Conservation (phyloP, 805 yeast genomes). For the Cyberlindnera suaveolens region DNA sequence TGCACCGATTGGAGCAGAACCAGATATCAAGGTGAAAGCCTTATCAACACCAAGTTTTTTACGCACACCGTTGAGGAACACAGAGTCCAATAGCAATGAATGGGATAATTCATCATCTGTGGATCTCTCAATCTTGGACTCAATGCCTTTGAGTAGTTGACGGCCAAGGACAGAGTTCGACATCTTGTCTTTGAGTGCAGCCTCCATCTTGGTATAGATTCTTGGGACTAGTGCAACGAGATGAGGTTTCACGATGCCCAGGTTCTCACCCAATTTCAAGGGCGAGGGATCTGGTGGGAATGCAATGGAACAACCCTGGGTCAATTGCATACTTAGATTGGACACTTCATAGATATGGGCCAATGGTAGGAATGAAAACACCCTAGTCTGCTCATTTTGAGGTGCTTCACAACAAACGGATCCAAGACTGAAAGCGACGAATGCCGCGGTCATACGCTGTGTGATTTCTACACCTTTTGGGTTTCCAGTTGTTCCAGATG, state of each 20-base stretch:
- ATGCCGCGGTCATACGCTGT: conserved; percentile 39
- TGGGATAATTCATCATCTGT: conserved; percentile 4
- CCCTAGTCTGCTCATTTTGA: conserved; percentile 22
- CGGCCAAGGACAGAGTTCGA: conserved; percentile 9
- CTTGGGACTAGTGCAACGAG: conserved; percentile 49
- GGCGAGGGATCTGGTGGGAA: conserved; percentile 42
- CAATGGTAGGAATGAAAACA: conserved; percentile 42
- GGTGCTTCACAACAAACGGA: conserved; percentile 4
- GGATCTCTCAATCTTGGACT: conserved; percentile 9
- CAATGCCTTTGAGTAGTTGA: conserved; percentile 10
- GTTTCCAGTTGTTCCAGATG: conserved; percentile 62
- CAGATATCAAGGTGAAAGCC: conserved; percentile 29
- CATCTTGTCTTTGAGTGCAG: conserved; percentile 31
- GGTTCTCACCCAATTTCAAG: conserved; percentile 42
- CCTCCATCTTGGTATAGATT: conserved; percentile 47
- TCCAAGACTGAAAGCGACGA: conserved; percentile 24
- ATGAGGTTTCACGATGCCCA: conserved; percentile 40
- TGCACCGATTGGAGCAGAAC: conserved; percentile 58
- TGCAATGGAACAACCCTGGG: conserved; percentile 36
- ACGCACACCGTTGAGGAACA: conserved; percentile 31
- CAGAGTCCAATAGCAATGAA: conserved; percentile 7
- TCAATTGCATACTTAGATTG: conserved; percentile 26
- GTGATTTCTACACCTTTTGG: conserved; percentile 55
- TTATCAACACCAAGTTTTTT: conserved; percentile 34
- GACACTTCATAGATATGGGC: conserved; percentile 58